These are phyloP conservation scores for Multifurca ochricompacta DNA, from an alignment of 768 basidiomycete genomes.

Conservation along the genomic window DNA sequence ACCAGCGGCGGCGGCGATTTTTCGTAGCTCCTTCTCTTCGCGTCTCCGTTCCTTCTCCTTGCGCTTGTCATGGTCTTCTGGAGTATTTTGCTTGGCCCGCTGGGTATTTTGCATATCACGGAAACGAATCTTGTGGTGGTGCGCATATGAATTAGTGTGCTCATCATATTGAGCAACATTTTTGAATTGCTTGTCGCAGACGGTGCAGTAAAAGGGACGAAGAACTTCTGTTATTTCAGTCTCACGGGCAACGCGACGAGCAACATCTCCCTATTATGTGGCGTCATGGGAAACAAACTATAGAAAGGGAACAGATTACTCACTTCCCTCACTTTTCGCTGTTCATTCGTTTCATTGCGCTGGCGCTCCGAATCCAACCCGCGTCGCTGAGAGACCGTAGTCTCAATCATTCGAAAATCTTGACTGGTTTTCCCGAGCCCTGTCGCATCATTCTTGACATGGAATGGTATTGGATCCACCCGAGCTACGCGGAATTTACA, in stretches of 20 bases:
- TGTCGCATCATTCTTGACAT: constrained; percentile 67
- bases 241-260: constrained; percentile 56
- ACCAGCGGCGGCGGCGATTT: constrained; percentile 75
- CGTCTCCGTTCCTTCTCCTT: constrained; percentile 82
- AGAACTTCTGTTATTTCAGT: constrained; percentile 62
- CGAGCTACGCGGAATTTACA: constrained; percentile 43
- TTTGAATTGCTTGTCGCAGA: constrained; percentile 85
- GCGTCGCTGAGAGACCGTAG: constrained; percentile 75
- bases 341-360: constrained; percentile 71
- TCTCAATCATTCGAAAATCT: constrained; percentile 78
- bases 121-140: constrained; percentile 77
- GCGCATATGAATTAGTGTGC: constrained; percentile 83
- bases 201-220: constrained; percentile 67
- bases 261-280: constrained; percentile 46
- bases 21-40: constrained; percentile 78
- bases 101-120: constrained; percentile 75
- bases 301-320: constrained; percentile 8
- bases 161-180: constrained; percentile 84
- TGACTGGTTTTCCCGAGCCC: constrained; percentile 75
- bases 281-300: neutral
- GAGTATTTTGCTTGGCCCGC: constrained; percentile 44
- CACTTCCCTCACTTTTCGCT: constrained; percentile 67
- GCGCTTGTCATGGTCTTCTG: constrained; percentile 62
- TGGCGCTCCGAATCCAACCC: constrained; percentile 76
- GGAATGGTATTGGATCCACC: constrained; percentile 76